Evolutionary conservation across 768 basidiomycete genomes (phyloP).

Genomic region (Coprinopsis sp.): DNA sequence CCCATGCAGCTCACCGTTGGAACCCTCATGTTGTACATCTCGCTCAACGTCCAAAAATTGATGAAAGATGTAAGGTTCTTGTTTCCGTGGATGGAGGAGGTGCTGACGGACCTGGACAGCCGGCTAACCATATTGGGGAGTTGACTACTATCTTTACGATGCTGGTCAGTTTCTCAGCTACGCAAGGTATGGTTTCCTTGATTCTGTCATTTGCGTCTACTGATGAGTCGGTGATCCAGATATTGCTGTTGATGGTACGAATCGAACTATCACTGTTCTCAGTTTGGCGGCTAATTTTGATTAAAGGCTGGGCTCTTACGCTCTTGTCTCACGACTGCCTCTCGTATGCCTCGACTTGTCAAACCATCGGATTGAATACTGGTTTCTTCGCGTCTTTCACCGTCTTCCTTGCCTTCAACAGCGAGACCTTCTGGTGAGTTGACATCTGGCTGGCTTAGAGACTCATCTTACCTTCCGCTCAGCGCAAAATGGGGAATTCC

Average conservation of each 20-base stretch:
- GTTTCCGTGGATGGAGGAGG: slow-evolving; percentile 5
- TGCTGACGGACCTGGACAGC: slow-evolving; percentile 43
- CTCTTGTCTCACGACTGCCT: slow-evolving; percentile 88
- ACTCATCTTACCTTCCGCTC: background rate
- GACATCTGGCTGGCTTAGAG: background rate
- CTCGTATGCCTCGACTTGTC: slow-evolving; percentile 96
- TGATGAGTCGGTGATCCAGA: slow-evolving; percentile 44
- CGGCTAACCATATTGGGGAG: slow-evolving; percentile 69
- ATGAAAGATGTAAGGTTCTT: slow-evolving; percentile 64
- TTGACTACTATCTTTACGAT: slow-evolving; percentile 83
- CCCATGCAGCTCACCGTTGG: slow-evolving; percentile 95
- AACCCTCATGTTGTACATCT: slow-evolving; percentile 73
- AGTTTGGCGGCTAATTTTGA: background rate
- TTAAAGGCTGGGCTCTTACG: slow-evolving; percentile 71
- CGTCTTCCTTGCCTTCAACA: slow-evolving; percentile 95
- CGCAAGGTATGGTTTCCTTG: slow-evolving; percentile 61
- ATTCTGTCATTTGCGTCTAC: background rate
- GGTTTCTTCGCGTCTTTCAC: slow-evolving; percentile 97
- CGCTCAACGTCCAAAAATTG: slow-evolving; percentile 66
- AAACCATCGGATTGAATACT: slow-evolving; percentile 94
- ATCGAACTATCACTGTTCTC: slow-evolving; percentile 1
- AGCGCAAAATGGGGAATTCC: slow-evolving; percentile 78
- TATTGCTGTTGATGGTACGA: slow-evolving; percentile 92
- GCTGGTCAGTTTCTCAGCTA: slow-evolving; percentile 92
- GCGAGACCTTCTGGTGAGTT: slow-evolving; percentile 79